phyloP scores from a whole-genome alignment of 2,329 filamentous ascomycete genomes.

The Tolypocladium ophioglossoides region DNA sequence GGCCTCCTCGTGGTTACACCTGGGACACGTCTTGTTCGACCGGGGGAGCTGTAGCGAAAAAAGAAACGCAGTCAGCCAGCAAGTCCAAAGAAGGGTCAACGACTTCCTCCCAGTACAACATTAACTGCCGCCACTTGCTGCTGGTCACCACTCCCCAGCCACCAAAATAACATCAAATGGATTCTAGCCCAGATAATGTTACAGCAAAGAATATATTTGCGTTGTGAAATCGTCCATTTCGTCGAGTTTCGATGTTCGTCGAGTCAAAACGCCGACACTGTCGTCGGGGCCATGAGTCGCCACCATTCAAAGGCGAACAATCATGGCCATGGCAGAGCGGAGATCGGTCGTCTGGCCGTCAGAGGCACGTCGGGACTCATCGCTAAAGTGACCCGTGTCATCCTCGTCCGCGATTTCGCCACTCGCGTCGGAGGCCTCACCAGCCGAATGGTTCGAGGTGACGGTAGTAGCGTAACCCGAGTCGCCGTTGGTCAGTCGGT shows the following conservation, averaged over 20 bases:
- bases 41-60: conserved; percentile 67
- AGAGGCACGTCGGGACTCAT: neutral
- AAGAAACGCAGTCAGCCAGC: conserved; percentile 32
- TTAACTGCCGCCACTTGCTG: neutral
- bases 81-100: conserved; percentile 15
- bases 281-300: neutral
- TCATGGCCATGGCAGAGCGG: neutral
- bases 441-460: neutral
- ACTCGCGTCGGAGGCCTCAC: neutral
- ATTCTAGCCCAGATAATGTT: neutral
- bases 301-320: neutral
- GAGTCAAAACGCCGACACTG: no score
- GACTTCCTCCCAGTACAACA: conserved; percentile 13
- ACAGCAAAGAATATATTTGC: neutral
- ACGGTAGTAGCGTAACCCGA: conserved; percentile 5
- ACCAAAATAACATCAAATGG: neutral
- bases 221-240: neutral
- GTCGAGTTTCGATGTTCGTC: neutral
- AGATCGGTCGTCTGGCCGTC: neutral
- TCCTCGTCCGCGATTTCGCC: neutral
- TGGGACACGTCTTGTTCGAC: conserved; percentile 74
- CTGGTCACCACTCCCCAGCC: neutral
- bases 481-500: conserved; percentile 6
- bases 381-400: neutral
- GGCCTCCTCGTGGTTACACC: conserved; percentile 77